Evolutionary conservation across 2,329 filamentous ascomycete species (phyloP).

Genomic region (Dactylellina parvicollis): DNA sequence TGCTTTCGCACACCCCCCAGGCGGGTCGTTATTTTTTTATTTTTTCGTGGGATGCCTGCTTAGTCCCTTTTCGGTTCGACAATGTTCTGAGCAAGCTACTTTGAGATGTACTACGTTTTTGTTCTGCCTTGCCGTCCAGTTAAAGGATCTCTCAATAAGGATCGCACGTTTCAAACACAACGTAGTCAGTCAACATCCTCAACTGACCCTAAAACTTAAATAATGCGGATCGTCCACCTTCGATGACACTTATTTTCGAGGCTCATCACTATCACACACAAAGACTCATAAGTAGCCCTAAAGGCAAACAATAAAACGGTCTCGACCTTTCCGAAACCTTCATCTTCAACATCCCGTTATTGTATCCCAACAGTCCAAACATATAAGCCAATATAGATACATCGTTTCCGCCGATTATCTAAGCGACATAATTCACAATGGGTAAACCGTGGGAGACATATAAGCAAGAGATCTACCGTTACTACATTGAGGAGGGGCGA

Average conservation of each 20-base stretch:
- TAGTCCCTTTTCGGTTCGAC: conserved; percentile 22
- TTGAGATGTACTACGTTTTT: conserved; percentile 42
- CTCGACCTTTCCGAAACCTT: conserved; percentile 32
- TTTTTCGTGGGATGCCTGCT: conserved; percentile 42
- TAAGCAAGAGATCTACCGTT: conserved; percentile 53
- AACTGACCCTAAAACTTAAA: conserved; percentile 50
- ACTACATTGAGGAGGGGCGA: conserved; percentile 51
- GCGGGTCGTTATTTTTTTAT: conserved; percentile 26
- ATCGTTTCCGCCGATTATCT: conserved; percentile 7
- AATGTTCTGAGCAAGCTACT: conserved; percentile 41
- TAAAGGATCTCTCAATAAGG: conserved; percentile 52
- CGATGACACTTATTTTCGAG: conserved; percentile 49
- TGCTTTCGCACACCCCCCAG: conserved; percentile 36
- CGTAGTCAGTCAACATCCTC: conserved; percentile 24
- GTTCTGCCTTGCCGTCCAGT: conserved; percentile 49
- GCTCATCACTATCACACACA: conserved; percentile 38
- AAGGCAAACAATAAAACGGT: conserved; percentile 31
- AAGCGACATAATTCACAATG: conserved; percentile 43
- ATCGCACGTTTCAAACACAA: conserved; percentile 47
- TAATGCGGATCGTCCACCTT: conserved; percentile 43
- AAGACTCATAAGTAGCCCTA: conserved; percentile 33
- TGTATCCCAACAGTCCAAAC: neutral
- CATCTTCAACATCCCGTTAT: conserved; percentile 32
- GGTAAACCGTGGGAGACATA: conserved; percentile 54
- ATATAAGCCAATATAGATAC: conserved; percentile 22